Percentiles rank a stretch among this genome's conserved stretches.
phyloP scores from a whole-genome alignment of 2,329 filamentous ascomycete genomes.

The Sclerotinia sclerotiorum region DNA sequence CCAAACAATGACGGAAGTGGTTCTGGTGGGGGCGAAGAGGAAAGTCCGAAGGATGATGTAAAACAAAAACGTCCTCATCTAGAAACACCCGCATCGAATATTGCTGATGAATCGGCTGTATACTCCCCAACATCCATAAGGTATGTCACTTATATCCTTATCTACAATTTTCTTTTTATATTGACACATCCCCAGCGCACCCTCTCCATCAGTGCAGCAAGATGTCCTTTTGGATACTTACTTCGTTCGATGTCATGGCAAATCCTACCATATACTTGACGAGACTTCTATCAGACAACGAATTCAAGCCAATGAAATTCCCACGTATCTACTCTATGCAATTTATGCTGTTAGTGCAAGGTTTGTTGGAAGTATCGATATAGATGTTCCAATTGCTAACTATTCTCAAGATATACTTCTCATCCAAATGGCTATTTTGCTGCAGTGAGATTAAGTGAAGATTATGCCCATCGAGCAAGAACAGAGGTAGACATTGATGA shows the following conservation, averaged over 20 bases:
- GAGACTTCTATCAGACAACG: slow-evolving; percentile 72
- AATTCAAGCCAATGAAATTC: slow-evolving; percentile 59
- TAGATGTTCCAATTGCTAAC: slow-evolving; percentile 27
- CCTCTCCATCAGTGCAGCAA: slow-evolving; percentile 51
- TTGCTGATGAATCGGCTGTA: slow-evolving; percentile 43
- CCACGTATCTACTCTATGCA: slow-evolving; percentile 51
- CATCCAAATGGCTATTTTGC: slow-evolving; percentile 67
- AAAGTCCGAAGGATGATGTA: slow-evolving; percentile 35
- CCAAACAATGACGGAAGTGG: slow-evolving; percentile 31
- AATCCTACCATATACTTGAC: slow-evolving; percentile 79
- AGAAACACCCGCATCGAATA: slow-evolving; percentile 42
- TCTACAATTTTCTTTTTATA: background rate
- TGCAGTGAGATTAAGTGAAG: slow-evolving; percentile 66
- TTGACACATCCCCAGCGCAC: slow-evolving; percentile 43
- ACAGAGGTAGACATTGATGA: slow-evolving; percentile 75
- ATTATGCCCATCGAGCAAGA: slow-evolving; percentile 70
- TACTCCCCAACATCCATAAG: slow-evolving; percentile 47
- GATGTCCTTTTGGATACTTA: slow-evolving; percentile 74
- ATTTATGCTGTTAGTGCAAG: slow-evolving; percentile 63
- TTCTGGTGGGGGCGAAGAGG: slow-evolving; percentile 29
- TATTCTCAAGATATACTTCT: slow-evolving; percentile 60
- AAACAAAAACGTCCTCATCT: slow-evolving; percentile 43
- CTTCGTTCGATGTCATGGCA: slow-evolving; percentile 76
- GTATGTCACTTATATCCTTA: slow-evolving; percentile 36
- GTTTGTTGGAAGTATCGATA: slow-evolving; percentile 43